Evolutionary conservation across 2,329 filamentous ascomycete genomes (phyloP), one percentile per base, ranked within the genome.

Genomic region (Talaromyces sp.): DNA sequence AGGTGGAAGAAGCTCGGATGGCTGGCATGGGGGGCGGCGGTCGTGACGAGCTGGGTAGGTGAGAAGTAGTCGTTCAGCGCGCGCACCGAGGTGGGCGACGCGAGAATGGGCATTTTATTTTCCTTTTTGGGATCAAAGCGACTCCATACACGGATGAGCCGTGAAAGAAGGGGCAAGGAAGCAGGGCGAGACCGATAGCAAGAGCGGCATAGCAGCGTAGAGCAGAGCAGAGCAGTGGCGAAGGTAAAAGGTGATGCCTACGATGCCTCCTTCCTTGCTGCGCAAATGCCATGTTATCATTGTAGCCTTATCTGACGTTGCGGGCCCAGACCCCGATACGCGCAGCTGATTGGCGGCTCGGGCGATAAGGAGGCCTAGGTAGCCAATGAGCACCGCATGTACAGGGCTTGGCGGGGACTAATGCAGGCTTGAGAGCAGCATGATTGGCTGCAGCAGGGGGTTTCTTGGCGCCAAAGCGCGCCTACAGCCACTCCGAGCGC

Each of bases 1-100:
- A 96, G 82, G 68, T 92, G 76, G 19, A 76, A 73, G 61, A 84
- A 74, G 11, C 78, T 71, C 3, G 81, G 80, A 65, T 83, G 78
- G 51, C 73, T 74, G 14, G 76, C 66, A 61, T 76, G 74, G 26
- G 66, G 64, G 60, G 61, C 59, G 63, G 54, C 56, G 17, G 21
- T 26, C 26, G 52, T 43, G 41, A 69, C 57, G 43, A 68, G 61
- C 56, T 64, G 62, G 38, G 65, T 27, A 8, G 24, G 17, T 8
- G 32, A 31, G 24, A 62, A 53, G 54, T 55, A 58, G 54, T 64
- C 68, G 68, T 78, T 76, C 68, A 71, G 66, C 69, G 72, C 72
- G 69, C 77, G 74, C 54, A 61, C 57, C 63, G 82, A 78, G 50
- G 81, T 77, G 41, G 81, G 81, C 14, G 71, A 64, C 35, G 75